phyloP scores from a whole-genome alignment of 192 early-diverging fungal species.

The Dissophora globulifera region DNA sequence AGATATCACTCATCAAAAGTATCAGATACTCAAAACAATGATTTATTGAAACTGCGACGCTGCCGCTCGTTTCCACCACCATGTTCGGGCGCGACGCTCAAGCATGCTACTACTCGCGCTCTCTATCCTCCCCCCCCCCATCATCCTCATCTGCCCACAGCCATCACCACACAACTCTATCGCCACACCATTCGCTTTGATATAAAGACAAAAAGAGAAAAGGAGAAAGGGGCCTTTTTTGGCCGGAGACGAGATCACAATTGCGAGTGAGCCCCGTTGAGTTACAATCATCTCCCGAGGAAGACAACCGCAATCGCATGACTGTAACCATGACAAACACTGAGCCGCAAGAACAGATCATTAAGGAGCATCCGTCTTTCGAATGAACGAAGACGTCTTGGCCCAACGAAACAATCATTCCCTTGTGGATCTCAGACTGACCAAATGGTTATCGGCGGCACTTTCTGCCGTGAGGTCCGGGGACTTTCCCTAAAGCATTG shows the following conservation, averaged over 20 bases:
- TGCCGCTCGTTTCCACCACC: too few species aligned
- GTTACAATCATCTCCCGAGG: constrained; percentile 39
- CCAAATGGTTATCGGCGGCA: constrained; percentile 47
- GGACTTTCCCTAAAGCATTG: constrained; percentile 57
- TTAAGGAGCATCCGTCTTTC: constrained; percentile 33
- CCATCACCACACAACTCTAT: neutral
- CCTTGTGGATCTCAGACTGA: constrained; percentile 28
- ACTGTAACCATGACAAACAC: constrained; percentile 54
- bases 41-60: too few species aligned
- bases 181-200: neutral
- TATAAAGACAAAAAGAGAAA: constrained; percentile 13
- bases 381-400: constrained; percentile 17
- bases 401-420: constrained; percentile 37
- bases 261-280: constrained; percentile 54
- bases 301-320: constrained; percentile 52
- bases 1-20: too few species aligned
- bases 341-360: constrained; percentile 47
- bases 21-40: too few species aligned
- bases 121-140: too few species aligned
- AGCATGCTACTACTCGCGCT: too few species aligned
- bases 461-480: constrained; percentile 53
- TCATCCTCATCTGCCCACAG: too few species aligned
- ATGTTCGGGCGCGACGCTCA: too few species aligned
- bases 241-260: constrained; percentile 26
- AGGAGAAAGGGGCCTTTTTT: constrained; percentile 12